These are phyloP conservation scores for Apiospora kogelbergensis DNA, from an alignment of 2,329 filamentous ascomycete species.

Conservation along the genomic window DNA sequence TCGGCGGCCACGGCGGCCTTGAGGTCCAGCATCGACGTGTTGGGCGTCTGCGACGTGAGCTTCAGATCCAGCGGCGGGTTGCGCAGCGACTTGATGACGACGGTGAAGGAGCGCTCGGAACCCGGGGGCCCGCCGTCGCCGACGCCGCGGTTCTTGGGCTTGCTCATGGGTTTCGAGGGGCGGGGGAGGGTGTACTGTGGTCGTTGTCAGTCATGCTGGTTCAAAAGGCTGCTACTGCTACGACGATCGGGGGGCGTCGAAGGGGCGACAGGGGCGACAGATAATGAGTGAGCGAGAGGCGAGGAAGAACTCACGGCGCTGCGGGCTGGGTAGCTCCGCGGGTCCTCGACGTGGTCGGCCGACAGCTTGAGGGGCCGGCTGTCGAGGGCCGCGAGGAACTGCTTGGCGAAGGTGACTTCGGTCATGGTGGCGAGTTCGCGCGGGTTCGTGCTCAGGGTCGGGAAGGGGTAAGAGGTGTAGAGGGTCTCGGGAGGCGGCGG, in stretches of 20 bases:
- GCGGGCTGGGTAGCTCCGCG: slow-evolving; percentile 72
- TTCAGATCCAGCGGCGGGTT: slow-evolving; percentile 70
- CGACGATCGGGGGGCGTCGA: not conserved
- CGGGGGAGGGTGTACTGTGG: slow-evolving; percentile 73
- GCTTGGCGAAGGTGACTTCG: slow-evolving; percentile 82
- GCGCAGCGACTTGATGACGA: slow-evolving; percentile 74
- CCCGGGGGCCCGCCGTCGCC: slow-evolving; percentile 38
- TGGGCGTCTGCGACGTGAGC: slow-evolving; percentile 61
- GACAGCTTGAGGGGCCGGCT: slow-evolving; percentile 76
- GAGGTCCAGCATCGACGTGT: slow-evolving; percentile 76
- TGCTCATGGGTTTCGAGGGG: slow-evolving; percentile 58
- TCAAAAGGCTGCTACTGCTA: not conserved
- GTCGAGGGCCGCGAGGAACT: slow-evolving; percentile 79
- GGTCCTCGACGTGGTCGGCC: slow-evolving; percentile 88
- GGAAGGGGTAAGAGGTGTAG: slow-evolving; percentile 20
- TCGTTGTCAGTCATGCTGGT: not conserved
- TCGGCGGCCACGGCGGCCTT: slow-evolving; percentile 68
- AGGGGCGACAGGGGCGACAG: not conserved
- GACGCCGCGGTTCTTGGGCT: slow-evolving; percentile 40
- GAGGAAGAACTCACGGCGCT: slow-evolving; percentile 62
- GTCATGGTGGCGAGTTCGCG: slow-evolving; percentile 56
- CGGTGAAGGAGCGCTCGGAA: slow-evolving; percentile 52
- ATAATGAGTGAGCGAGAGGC: not conserved
- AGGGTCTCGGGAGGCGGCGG: slow-evolving; percentile 4
- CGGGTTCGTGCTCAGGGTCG: not conserved